Conservation (phyloP, 768 basidiomycete species). For the Clitopilus passeckerianus region DNA sequence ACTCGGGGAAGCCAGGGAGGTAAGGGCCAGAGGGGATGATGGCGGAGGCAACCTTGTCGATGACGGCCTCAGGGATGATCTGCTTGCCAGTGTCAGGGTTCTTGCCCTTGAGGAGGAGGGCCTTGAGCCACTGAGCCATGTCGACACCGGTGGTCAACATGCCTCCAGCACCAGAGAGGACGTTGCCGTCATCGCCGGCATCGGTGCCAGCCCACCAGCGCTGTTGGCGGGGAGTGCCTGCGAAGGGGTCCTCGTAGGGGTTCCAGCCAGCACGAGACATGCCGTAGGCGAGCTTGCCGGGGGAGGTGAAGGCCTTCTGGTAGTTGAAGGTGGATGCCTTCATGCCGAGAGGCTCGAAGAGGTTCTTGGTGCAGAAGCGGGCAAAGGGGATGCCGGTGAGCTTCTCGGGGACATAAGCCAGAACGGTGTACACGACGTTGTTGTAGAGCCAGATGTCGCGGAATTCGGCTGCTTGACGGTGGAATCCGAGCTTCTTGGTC, state of each 20-base stretch:
- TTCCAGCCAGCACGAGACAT: slow-evolving; percentile 7
- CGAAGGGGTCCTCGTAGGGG: background rate
- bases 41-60: slow-evolving; percentile 17
- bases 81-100: slow-evolving; percentile 15
- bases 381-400: slow-evolving; percentile 14
- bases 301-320: slow-evolving; percentile 15
- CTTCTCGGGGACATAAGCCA: slow-evolving; percentile 16
- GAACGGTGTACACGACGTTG: slow-evolving; percentile 19
- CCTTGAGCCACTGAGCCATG: slow-evolving; percentile 23
- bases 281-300: slow-evolving; percentile 19
- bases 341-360: slow-evolving; percentile 21
- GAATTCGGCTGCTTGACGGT: slow-evolving; percentile 18
- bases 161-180: slow-evolving; percentile 21
- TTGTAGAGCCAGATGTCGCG: slow-evolving; percentile 20
- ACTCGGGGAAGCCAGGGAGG: slow-evolving; percentile 11
- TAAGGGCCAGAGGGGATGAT: slow-evolving; percentile 9
- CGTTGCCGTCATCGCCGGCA: slow-evolving; percentile 18
- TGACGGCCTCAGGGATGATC: slow-evolving; percentile 18
- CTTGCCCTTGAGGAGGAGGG: slow-evolving; percentile 18
- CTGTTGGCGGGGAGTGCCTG: slow-evolving; percentile 14
- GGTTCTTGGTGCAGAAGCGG: slow-evolving; percentile 19
- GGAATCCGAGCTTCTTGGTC: slow-evolving; percentile 13
- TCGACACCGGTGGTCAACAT: slow-evolving; percentile 22
- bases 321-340: slow-evolving; percentile 21
- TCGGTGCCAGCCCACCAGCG: slow-evolving; percentile 13